phyloP scores from a whole-genome alignment of 2,329 filamentous ascomycete genomes.

The Colletotrichum sidae region DNA sequence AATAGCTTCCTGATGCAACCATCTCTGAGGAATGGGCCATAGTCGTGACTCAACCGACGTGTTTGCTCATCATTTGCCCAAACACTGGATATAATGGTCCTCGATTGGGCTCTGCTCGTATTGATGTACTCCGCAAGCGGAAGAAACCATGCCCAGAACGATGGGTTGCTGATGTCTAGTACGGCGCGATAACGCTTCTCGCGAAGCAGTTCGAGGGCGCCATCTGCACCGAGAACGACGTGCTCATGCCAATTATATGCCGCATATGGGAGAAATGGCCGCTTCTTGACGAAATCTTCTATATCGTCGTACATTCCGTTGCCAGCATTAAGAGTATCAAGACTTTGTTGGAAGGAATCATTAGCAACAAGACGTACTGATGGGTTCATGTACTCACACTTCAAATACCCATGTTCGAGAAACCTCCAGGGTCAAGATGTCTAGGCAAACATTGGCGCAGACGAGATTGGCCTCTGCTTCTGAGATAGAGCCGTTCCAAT shows the following conservation, averaged over 20 bases:
- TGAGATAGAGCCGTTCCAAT: conserved; percentile 2
- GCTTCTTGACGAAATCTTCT: neutral
- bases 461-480: conserved; percentile 1
- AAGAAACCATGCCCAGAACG: conserved; percentile 10
- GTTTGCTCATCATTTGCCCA: conserved; percentile 1
- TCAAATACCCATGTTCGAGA: conserved; percentile 1
- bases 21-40: conserved; percentile 9
- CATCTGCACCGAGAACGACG: neutral
- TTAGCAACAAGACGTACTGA: neutral
- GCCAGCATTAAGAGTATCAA: conserved; percentile 6
- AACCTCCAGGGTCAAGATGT: neutral
- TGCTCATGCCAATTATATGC: conserved; percentile 18
- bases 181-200: neutral
- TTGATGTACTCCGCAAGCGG: conserved; percentile 10
- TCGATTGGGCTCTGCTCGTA: neutral
- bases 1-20: conserved; percentile 7
- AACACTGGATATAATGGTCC: conserved; percentile 3
- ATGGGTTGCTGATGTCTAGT: neutral
- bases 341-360: neutral
- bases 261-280: conserved; percentile 6
- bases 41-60: neutral
- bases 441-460: neutral
- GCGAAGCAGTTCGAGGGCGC: neutral
- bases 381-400: neutral
- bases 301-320: conserved; percentile 4